A percentile compares a stretch with the other conserved stretches of the same genome.
phyloP scores from a whole-genome alignment of 257 asterid species.

The Primulina huaijiensis region DNA sequence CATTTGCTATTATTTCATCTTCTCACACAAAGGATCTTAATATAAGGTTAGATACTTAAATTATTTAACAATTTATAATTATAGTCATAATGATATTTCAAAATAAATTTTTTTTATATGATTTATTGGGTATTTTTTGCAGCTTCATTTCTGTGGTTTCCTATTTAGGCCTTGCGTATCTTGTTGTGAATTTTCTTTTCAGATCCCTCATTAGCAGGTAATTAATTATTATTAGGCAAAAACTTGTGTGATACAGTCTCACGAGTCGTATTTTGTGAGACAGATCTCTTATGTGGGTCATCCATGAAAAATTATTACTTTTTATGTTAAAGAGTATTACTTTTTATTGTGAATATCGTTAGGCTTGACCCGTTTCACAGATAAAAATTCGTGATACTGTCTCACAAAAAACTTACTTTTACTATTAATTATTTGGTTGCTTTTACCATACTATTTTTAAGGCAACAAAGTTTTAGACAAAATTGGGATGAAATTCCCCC shows the following conservation, averaged over 20 bases:
- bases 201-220: conserved; percentile 75
- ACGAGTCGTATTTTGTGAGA: no score
- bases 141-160: conserved; percentile 83
- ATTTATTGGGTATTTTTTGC: conserved; percentile 25
- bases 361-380: no score
- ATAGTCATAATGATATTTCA: not conserved
- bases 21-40: conserved; percentile 71
- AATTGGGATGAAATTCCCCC: not conserved
- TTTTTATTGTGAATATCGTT: no score
- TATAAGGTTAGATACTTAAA: conserved; percentile 49
- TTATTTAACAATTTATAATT: not conserved
- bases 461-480: not conserved
- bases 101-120: not conserved
- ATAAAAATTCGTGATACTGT: no score
- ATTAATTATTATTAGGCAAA: no score
- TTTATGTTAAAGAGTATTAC: no score
- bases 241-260: no score
- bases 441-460: no score
- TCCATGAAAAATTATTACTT: no score
- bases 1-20: conserved; percentile 72
- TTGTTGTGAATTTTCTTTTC: conserved; percentile 79
- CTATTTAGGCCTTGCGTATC: conserved; percentile 72
- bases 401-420: no score
- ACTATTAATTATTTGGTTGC: not conserved
- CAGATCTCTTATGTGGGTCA: no score